Conservation (phyloP, 1,284 basidiomycete species). For the Irpex lacteus region DNA sequence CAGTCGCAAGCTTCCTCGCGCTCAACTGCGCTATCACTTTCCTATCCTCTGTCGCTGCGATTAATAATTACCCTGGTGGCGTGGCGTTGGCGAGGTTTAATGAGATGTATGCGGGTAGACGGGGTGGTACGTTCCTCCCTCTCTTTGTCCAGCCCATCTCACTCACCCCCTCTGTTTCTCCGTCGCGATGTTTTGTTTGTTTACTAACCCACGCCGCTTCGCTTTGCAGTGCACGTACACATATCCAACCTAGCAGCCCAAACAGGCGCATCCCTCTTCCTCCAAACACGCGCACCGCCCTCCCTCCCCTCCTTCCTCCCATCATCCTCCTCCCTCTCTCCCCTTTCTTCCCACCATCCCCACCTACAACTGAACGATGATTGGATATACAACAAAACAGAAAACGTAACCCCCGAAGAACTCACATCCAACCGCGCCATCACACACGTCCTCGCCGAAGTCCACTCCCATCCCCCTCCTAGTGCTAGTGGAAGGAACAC, state of each 20-base stretch:
- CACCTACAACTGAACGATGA: conserved; percentile 5
- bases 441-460: conserved; percentile 64
- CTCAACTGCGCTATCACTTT: conserved; percentile 52
- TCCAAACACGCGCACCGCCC: conserved; percentile 66
- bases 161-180: too few relatives aligned
- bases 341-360: conserved; percentile 17
- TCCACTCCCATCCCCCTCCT: neutral
- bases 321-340: conserved; percentile 17
- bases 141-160: too few relatives aligned
- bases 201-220: neutral
- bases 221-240: conserved; percentile 56
- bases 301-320: conserved; percentile 24
- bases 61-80: conserved; percentile 90
- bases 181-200: too few relatives aligned
- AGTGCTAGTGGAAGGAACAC: neutral
- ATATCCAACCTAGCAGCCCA: conserved; percentile 85
- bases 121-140: conserved; percentile 28
- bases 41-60: conserved; percentile 58
- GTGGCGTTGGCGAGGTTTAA: conserved; percentile 69
- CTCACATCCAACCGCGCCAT: conserved; percentile 39
- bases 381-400: conserved; percentile 82
- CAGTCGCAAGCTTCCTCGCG: conserved; percentile 44
- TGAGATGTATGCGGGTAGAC: conserved; percentile 33
- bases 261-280: conserved; percentile 89
- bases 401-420: conserved; percentile 47